Evolutionary conservation across 2,329 filamentous ascomycete species (phyloP), one percentile per base, ranked within the genome.

Genomic region (Fonsecaea nubica): DNA sequence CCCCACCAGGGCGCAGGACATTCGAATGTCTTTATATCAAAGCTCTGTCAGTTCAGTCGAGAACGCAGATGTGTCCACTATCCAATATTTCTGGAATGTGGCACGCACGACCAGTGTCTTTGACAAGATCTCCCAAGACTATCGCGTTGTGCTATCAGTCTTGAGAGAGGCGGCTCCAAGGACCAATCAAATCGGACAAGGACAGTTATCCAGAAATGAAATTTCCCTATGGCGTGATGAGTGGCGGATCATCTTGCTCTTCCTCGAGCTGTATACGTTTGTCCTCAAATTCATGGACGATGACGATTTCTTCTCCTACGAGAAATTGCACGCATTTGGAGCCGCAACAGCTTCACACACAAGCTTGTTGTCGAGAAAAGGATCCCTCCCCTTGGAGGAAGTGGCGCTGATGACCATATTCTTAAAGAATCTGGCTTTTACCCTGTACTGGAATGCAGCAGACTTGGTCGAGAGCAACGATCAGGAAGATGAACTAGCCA

Each of bases 221-320:
- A 74, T 72, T 69, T 83, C 75, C 77, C 59, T 32, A n/a, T 73
- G 83, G 79, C 79, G 84, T 32, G 85, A 89, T 71, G 92, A 98
- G 75, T 99, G 95, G 95, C 89, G 90, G 18, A 89, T 95, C 0
- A 87, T 97, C 50, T 82, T 98, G 0, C 85, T 99, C 0, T 98
- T 99, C 75, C 84, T 99, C 5, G 95, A 99, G 74, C 85, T 99
- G 0, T 99, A 97, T 76, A 92, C 91, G 1, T 98, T 98, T 76
- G 88, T 97, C 2, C 82, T 98, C 12, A 91, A 95, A 72, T 87
- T 98, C 38, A 96, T 94, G 76, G 95, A 99, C 72, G 95, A 99
- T 70, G 94, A 98, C 71, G 95, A 99, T 73, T 99, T 99, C 75
- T 90, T 96, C 68, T 84, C 63, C 80, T 40, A 71, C 18, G 68